phyloP scores from a whole-genome alignment of 805 yeast species.

The Kodamaea neixiangensis region DNA sequence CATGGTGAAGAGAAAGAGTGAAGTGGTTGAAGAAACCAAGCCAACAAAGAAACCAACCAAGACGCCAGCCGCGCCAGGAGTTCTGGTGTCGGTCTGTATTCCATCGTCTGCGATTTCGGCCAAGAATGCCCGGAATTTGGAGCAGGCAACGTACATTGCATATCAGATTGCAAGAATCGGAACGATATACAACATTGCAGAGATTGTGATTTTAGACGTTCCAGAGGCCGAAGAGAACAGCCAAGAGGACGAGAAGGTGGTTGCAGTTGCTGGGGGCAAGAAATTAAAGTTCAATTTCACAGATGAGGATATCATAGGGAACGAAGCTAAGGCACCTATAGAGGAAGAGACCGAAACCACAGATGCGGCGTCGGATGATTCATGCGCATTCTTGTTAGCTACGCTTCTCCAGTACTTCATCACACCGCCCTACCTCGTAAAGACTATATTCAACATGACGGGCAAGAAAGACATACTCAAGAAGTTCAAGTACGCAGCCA shows the following conservation, averaged over 20 bases:
- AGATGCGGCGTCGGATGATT: conserved; percentile 16
- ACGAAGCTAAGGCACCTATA: conserved; percentile 12
- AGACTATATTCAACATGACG: conserved; percentile 51
- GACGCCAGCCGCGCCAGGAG: conserved; percentile 14
- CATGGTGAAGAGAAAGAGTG: conserved; percentile 27
- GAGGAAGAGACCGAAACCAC: conserved; percentile 17
- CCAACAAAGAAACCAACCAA: conserved; percentile 35
- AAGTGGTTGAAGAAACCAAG: conserved; percentile 14
- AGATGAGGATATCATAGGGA: conserved; percentile 29
- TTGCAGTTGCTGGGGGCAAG: conserved; percentile 25
- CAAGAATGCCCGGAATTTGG: conserved; percentile 60
- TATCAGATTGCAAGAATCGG: conserved; percentile 82
- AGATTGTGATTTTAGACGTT: conserved; percentile 69
- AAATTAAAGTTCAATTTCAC: conserved; percentile 34
- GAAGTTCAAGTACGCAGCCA: conserved; percentile 63
- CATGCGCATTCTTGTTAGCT: conserved; percentile 57
- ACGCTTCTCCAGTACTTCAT: conserved; percentile 75
- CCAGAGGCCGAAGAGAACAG: conserved; percentile 24
- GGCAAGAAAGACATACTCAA: conserved; percentile 36
- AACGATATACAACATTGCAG: conserved; percentile 67
- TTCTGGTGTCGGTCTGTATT: conserved; percentile 62
- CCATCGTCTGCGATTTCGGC: conserved; percentile 65
- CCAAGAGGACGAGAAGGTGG: conserved; percentile 23
- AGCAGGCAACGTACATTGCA: conserved; percentile 70
- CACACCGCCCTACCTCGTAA: conserved; percentile 80